Percentiles rank a stretch among this genome's conserved stretches.
Conservation (phyloP, 1,284 basidiomycete genomes). For the Gastroboletus turbinatus region DNA sequence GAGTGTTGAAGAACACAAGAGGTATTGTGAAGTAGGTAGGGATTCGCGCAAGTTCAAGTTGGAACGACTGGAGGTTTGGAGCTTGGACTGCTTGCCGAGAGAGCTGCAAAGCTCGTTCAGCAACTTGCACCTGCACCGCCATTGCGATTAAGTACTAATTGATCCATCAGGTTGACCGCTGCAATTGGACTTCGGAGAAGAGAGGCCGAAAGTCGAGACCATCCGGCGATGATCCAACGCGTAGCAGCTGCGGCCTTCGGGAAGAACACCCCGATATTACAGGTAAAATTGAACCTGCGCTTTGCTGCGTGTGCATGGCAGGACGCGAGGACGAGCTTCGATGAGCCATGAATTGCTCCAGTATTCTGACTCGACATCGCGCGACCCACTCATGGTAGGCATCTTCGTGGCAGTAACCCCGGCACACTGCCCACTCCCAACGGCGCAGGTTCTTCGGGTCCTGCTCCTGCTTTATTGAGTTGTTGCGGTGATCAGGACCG, state of each 20-base stretch:
- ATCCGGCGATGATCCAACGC: background rate
- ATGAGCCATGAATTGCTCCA: background rate
- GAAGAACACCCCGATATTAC: background rate
- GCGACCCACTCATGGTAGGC: background rate
- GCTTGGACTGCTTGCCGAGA: background rate
- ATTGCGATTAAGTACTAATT: background rate
- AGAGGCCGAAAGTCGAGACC: background rate
- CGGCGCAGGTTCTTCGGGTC: background rate
- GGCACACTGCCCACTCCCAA: background rate
- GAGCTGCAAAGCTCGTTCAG: no score
- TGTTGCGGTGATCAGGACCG: constrained; percentile 4
- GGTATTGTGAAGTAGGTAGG: background rate
- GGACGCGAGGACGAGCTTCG: background rate
- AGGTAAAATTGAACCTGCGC: background rate
- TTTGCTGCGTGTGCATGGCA: background rate
- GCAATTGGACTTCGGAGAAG: background rate
- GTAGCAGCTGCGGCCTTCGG: background rate
- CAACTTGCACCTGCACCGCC: background rate
- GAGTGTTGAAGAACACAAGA: background rate
- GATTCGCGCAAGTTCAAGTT: background rate
- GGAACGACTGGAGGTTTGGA: background rate
- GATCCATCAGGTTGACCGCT: background rate
- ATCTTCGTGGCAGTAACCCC: background rate
- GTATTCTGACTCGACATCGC: background rate
- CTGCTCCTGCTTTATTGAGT: background rate